Percentiles rank a stretch among this genome's conserved stretches.
These are phyloP conservation scores for Trichoderma sp. DNA, from an alignment of 2,329 filamentous ascomycete species.

Conservation along the genomic window DNA sequence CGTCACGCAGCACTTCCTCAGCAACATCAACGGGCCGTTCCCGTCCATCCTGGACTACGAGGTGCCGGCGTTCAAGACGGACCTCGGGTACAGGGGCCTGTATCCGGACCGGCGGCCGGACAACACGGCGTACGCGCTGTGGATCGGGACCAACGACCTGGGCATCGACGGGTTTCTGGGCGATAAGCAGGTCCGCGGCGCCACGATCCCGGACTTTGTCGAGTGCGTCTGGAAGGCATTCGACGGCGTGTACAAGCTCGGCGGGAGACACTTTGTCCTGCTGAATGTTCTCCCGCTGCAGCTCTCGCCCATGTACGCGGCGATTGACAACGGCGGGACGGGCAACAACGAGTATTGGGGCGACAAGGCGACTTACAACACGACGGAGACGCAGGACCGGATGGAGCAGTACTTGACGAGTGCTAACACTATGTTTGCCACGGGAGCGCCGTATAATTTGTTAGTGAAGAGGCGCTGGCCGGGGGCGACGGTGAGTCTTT, in stretches of 20 bases:
- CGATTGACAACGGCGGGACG: slow-evolving; percentile 17
- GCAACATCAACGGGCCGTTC: slow-evolving; percentile 54
- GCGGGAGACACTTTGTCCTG: slow-evolving; percentile 71
- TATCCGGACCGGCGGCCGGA: slow-evolving; percentile 51
- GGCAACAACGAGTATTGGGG: slow-evolving; percentile 47
- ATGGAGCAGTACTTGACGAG: slow-evolving; percentile 51
- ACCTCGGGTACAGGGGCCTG: slow-evolving; percentile 43
- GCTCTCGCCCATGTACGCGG: slow-evolving; percentile 65
- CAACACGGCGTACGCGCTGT: slow-evolving; percentile 73
- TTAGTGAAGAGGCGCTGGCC: slow-evolving; percentile 53
- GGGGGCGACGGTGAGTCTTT: slow-evolving; percentile 64
- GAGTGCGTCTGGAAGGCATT: slow-evolving; percentile 69
- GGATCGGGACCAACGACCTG: slow-evolving; percentile 82
- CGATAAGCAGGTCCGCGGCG: slow-evolving; percentile 61
- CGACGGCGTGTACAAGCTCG: slow-evolving; percentile 64
- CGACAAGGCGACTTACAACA: slow-evolving; percentile 51
- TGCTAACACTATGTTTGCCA: slow-evolving; percentile 54
- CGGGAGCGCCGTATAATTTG: slow-evolving; percentile 52
- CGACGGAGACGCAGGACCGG: slow-evolving; percentile 50
- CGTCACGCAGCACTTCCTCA: slow-evolving; percentile 44
- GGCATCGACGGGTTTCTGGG: slow-evolving; percentile 66
- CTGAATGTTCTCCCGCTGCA: slow-evolving; percentile 70
- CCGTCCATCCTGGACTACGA: slow-evolving; percentile 62
- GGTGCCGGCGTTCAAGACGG: slow-evolving; percentile 58
- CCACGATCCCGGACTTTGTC: slow-evolving; percentile 65